Percentiles rank a stretch among this genome's conserved stretches.
phyloP scores from a whole-genome alignment of 257 asterid species.

The Solanum etuberosum region DNA sequence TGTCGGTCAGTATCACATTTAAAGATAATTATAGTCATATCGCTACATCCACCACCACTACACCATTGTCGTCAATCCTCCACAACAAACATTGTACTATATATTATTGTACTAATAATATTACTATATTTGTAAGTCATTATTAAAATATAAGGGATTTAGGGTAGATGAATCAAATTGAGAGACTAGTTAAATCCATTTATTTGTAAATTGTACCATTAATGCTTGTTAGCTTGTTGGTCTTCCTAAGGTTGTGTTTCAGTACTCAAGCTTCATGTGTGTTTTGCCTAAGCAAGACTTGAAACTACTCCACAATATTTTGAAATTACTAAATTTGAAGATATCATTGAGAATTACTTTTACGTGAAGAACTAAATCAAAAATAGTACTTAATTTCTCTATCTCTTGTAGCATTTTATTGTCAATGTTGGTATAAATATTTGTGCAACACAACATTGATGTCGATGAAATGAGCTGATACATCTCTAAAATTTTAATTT shows the following conservation, averaged over 20 bases:
- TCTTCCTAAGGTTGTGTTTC: too few species aligned
- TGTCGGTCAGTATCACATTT: fast-evolving
- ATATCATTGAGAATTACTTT: too few species aligned
- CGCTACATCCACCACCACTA: not conserved
- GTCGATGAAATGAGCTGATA: not conserved
- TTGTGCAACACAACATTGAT: not conserved
- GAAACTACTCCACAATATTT: too few species aligned
- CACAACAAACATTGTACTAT: not conserved
- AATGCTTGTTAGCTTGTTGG: too few species aligned
- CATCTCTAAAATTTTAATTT: not conserved
- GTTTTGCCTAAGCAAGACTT: too few species aligned
- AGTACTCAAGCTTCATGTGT: too few species aligned
- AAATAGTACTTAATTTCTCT: too few species aligned
- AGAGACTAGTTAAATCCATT: too few species aligned
- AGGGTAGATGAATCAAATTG: too few species aligned
- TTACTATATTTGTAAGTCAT: not conserved
- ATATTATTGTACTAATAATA: not conserved
- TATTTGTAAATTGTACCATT: too few species aligned
- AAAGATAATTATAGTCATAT: too few species aligned
- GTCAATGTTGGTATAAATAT: not conserved
- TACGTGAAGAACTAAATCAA: not conserved
- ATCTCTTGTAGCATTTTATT: not conserved
- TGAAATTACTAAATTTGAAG: too few species aligned
- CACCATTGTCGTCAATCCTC: not conserved
- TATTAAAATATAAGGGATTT: not conserved